Evolutionary conservation across 2,329 filamentous ascomycete genomes (phyloP).

Genomic region (Fusarium sp.): DNA sequence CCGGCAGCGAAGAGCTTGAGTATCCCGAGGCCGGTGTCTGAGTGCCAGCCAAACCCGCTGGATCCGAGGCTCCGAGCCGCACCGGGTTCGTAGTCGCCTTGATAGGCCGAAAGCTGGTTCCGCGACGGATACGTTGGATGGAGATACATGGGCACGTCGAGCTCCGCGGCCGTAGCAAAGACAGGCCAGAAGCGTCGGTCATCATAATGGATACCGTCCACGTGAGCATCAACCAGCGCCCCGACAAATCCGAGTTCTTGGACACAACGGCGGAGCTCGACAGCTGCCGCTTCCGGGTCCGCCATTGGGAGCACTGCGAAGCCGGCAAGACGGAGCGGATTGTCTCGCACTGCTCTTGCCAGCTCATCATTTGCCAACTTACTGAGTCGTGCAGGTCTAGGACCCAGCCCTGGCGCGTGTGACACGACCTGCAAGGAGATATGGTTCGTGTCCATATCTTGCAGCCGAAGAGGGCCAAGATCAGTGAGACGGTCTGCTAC

Average conservation of each 20-base stretch:
- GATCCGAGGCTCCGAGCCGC: slow-evolving; percentile 55
- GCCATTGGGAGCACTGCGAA: slow-evolving; percentile 51
- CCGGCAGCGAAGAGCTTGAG: slow-evolving; percentile 54
- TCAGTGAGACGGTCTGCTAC: slow-evolving; percentile 16
- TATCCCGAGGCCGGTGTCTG: slow-evolving; percentile 62
- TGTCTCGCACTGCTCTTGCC: not conserved
- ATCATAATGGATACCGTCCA: slow-evolving; percentile 49
- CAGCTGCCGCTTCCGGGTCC: slow-evolving; percentile 48
- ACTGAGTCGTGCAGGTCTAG: slow-evolving; percentile 6
- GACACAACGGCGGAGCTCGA: slow-evolving; percentile 51
- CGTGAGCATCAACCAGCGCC: slow-evolving; percentile 51
- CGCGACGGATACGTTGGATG: slow-evolving; percentile 61
- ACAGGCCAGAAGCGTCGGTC: slow-evolving; percentile 49
- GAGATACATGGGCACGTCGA: slow-evolving; percentile 68
- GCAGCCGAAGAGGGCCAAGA: slow-evolving; percentile 12
- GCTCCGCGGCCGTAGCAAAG: slow-evolving; percentile 51
- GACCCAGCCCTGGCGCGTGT: slow-evolving; percentile 18
- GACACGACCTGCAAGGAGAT: slow-evolving; percentile 23
- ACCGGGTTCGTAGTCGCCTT: slow-evolving; percentile 47
- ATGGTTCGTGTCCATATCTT: slow-evolving; percentile 16
- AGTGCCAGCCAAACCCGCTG: slow-evolving; percentile 67
- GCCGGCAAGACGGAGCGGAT: slow-evolving; percentile 45
- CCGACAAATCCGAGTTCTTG: slow-evolving; percentile 53
- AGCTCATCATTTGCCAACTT: slow-evolving; percentile 19
- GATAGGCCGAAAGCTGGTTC: slow-evolving; percentile 46